These are phyloP conservation scores for Boletus sp. DNA, from an alignment of 768 basidiomycete species.

Conservation along the genomic window DNA sequence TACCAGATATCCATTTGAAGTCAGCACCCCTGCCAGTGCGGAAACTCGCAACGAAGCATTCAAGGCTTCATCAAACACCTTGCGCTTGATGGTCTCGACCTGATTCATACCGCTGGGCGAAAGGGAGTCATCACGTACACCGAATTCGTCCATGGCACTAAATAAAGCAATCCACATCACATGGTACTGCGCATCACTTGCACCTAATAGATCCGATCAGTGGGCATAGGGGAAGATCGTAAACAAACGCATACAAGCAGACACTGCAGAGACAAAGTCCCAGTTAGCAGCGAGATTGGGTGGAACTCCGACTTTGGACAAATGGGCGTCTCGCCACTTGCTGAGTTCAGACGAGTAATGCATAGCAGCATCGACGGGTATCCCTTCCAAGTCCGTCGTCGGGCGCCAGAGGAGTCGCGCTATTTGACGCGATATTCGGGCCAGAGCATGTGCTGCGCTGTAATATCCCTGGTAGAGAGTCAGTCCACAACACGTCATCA, in stretches of 20 bases:
- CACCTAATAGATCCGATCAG: slow-evolving; percentile 42
- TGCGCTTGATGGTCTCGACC: slow-evolving; percentile 63
- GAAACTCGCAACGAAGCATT: slow-evolving; percentile 87
- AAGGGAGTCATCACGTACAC: slow-evolving; percentile 59
- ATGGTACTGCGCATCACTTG: slow-evolving; percentile 88
- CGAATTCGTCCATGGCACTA: slow-evolving; percentile 81
- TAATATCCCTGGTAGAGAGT: slow-evolving; percentile 67
- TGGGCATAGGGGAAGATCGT: background rate
- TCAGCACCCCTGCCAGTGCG: slow-evolving; percentile 83
- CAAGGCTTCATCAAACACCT: slow-evolving; percentile 77
- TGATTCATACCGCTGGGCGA: slow-evolving; percentile 47
- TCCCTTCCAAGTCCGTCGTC: slow-evolving; percentile 70
- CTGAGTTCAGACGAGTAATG: slow-evolving; percentile 55
- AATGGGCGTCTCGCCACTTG: slow-evolving; percentile 75
- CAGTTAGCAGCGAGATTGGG: slow-evolving; percentile 80
- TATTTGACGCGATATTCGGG: slow-evolving; percentile 79
- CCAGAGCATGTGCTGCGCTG: slow-evolving; percentile 78
- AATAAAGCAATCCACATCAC: slow-evolving; percentile 88
- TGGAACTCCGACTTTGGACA: slow-evolving; percentile 82
- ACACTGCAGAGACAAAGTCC: slow-evolving; percentile 84
- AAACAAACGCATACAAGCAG: slow-evolving; percentile 46
- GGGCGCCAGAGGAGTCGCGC: slow-evolving; percentile 81
- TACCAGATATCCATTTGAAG: slow-evolving; percentile 85
- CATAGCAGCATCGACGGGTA: slow-evolving; percentile 64
- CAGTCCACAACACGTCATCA: slow-evolving; percentile 4